Evolutionary conservation across 1,139 yeast species (phyloP), one percentile per base, ranked within the genome.

Genomic region (Kodamaea alishanica): DNA sequence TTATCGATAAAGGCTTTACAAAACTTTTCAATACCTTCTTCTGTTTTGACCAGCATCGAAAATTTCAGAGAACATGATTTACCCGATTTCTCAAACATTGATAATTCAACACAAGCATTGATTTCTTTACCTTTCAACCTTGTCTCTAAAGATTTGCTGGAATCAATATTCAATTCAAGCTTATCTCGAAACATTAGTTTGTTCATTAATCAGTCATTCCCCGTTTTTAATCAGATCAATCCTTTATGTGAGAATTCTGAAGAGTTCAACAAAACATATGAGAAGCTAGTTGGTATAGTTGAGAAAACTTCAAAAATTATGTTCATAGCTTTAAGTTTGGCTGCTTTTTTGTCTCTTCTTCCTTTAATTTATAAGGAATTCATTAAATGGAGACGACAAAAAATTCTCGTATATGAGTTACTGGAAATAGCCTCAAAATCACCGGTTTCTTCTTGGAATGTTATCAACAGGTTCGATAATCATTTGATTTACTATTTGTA

Each of bases 21-120:
- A 40, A 67, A 81, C 44, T 59, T 92, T 38, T 56, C 74, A 9
- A 84, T 92, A 6, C 88, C 96, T 2, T 27, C 44, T 2, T 33
- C 44, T 15, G 53, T 49, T 9, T 40, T 50, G 25, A 39, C 45
- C 4, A 37, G 37, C 20, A 49, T 49, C 10, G 45, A 42, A 9
- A 36, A 35, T 8, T 45, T 48, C 26, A 39, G 46, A 7, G 33
- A 42, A n/a, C 32, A 39, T 8, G 44, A 45, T 3, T 26, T 46
- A 9, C 47, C 51, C 5, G 40, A 40, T n/a, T 48, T 51, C 30
- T 38, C 41, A 7, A 28, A 35, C 5, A 25, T 50, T 8, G 42
- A 48, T 29, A 49, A 50, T 33, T 23, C 42, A 10, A 50, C 54
- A 7, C 40, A 42, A 11, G 30, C 29, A 7, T 35, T 47, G 32